Evolutionary conservation across 768 basidiomycete genomes (phyloP), one percentile per base, ranked within the genome.

Genomic region (Coprinopsis marcescibilis): DNA sequence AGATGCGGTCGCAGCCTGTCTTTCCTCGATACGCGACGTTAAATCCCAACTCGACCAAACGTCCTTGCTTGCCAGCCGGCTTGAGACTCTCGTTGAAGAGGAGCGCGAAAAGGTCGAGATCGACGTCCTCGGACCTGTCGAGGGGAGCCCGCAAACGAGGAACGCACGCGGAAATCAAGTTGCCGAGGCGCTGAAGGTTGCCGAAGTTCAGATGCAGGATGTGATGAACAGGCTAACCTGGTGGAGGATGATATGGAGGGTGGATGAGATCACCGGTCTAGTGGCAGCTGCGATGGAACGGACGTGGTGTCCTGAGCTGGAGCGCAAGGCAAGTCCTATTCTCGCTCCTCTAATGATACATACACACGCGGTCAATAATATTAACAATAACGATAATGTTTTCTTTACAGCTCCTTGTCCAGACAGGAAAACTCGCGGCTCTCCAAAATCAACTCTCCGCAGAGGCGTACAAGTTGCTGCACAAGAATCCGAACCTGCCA

Each of bases 401-500:
- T 29, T 12, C 24, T 43, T 40, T n/a, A 43, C 46, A 88, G 85
- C 69, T 89, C 29, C 70, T 81, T 30, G 71, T 81, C 40, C 77
- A 85, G 45, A 74, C 81, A 1, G 86, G 87, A 12, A 68, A 73
- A 20, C 67, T 89, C 10, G 61, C 72, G 10, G 61, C 56, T 7
- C 56, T 73, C 11, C 83, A 83, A 60, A 52, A 64, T 12, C 55
- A 65, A 2, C 57, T 80, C 17, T 66, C 72, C 2, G 52, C 57
- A 35, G 65, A 70, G 12, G 71, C 73, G 11, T 68, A 70, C 25
- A 36, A 49, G 2, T 64, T 81, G 14, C 27, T 45, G 11, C 29
- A 38, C 27, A 20, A 29, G 17, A 19, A 41, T 11, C 62, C 62
- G 3, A 52, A 63, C 1, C 56, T 72, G 7, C 61, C 68, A 4